Evolutionary conservation across 108 stramenopile genomes (phyloP).

Genomic region (Schizochytrium sp.): DNA sequence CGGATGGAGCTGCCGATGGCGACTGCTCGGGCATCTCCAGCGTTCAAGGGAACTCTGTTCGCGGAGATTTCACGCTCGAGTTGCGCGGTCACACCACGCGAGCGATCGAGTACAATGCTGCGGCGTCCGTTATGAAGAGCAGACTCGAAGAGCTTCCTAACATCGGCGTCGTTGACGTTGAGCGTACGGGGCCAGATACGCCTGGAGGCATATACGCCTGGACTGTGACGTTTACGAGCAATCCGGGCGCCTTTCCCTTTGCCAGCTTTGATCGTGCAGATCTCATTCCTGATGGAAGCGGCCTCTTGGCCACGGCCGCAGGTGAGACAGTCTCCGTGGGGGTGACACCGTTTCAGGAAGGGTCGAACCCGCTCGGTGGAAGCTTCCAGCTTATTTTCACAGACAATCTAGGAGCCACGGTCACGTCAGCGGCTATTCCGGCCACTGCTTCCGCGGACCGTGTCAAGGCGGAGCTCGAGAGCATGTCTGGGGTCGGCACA

Average conservation of each 20-base stretch:
- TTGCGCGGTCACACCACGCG: conserved; percentile 55
- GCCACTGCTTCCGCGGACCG: conserved; percentile 52
- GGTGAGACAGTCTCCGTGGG: not conserved
- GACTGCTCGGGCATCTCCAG: conserved; percentile 37
- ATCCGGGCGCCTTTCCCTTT: conserved; percentile 67
- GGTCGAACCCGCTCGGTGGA: conserved; percentile 44
- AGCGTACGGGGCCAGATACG: conserved; percentile 47
- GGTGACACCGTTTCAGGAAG: not conserved
- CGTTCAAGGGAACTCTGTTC: conserved; percentile 53
- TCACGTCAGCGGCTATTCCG: conserved; percentile 38
- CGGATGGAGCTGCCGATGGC: conserved; percentile 3
- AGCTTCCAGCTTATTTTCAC: conserved; percentile 49
- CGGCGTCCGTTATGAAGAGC: conserved; percentile 52
- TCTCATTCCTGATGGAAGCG: conserved; percentile 33
- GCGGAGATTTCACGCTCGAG: conserved; percentile 57
- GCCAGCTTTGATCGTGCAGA: conserved; percentile 51
- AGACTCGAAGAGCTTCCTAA: conserved; percentile 63
- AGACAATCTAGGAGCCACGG: not conserved
- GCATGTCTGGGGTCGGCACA: conserved; percentile 53
- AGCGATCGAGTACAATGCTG: conserved; percentile 66
- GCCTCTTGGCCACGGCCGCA: not conserved
- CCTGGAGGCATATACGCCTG: conserved; percentile 59
- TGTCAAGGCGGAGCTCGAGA: conserved; percentile 53
- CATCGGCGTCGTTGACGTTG: conserved; percentile 60
- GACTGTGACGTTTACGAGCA: conserved; percentile 65